A percentile compares a stretch with the other conserved stretches of the same genome.
phyloP scores from a whole-genome alignment of 495 filamentous ascomycete species.

The Amphirosellinia nigrospora region DNA sequence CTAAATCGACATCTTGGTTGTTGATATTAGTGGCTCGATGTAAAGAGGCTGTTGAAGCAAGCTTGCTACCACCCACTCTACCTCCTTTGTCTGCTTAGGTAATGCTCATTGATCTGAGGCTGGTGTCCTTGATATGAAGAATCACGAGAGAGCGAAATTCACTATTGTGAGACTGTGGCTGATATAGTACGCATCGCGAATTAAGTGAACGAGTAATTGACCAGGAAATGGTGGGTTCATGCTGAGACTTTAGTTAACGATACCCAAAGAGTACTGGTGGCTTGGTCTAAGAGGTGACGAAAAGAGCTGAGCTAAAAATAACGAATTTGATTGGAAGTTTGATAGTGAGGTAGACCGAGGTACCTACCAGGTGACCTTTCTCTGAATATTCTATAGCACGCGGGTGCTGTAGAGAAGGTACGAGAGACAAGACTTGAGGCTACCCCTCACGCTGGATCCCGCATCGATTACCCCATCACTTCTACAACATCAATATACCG shows the following conservation, averaged over 20 bases:
- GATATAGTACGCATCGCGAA: not conserved
- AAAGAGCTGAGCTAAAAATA: too few species aligned
- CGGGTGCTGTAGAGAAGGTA: too few species aligned
- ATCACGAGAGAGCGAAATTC: not conserved
- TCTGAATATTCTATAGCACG: too few species aligned
- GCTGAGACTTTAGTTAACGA: too few species aligned
- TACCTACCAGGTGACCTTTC: too few species aligned
- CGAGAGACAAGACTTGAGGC: not conserved
- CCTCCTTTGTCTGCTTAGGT: not conserved
- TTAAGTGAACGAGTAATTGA: not conserved
- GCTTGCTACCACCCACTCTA: not conserved
- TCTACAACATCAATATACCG: not conserved
- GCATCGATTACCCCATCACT: not conserved
- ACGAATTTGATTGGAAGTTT: too few species aligned
- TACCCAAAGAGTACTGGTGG: too few species aligned
- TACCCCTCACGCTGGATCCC: not conserved
- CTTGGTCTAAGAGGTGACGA: not conserved
- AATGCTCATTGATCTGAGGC: not conserved
- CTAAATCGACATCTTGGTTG: not conserved
- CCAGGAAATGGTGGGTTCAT: too few species aligned
- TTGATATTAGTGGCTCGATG: not conserved
- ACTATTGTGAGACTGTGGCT: not conserved
- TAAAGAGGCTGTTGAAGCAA: not conserved
- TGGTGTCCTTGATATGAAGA: not conserved
- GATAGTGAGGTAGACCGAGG: too few species aligned